Base-by-base conservation (phyloP, 805 yeast genomes). In the Starmerella floricola region DNA sequence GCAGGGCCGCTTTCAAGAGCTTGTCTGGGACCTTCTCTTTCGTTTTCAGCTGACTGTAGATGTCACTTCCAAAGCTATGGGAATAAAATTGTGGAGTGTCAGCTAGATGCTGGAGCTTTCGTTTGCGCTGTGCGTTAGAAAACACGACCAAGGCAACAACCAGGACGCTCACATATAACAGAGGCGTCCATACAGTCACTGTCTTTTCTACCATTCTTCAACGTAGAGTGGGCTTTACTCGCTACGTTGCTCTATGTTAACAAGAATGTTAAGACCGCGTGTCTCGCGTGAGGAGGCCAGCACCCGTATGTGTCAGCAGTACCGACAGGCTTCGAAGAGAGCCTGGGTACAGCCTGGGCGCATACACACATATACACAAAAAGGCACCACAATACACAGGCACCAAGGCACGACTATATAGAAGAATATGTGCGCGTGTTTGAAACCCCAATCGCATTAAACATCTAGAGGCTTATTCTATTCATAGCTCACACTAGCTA, bases 41-140 rank as follows among this genome's bases (percentile, higher is more conserved):
- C 13, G 63, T 65, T 53, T 74, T 72, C 42, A 87, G 65, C 36
- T 76, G 70, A 40, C 66, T 59, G 59, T 78, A 85, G 46, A 84
- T 58, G 43, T 75, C 78, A 49, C 74, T 69, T 4, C 84, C 72
- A 48, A 73, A 68, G 61, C 81, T 80, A 30, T 66, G 51, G 19
- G 66, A 76, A 61, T 85, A 87, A 52, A 88, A 74, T 12, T 94
- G 87, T 51, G 72, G 73, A 50, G 80, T 71, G 33, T 70, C 64
- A 13, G 74, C 65, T 44, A 82, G 63, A 48, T 74, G 71, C 41
- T 65, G 55, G 30, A 73, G 55, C 50, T 73, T 73, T 55, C 72
- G 72, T 42, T 67, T 60, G 53, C 88, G 72, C 60, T 86, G 82
- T 41, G 69, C 65, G 33, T 76, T 68, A 17, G 93, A 75, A 58